phyloP scores from a whole-genome alignment of 1,284 basidiomycete species.

The Porogramme epimiltina region DNA sequence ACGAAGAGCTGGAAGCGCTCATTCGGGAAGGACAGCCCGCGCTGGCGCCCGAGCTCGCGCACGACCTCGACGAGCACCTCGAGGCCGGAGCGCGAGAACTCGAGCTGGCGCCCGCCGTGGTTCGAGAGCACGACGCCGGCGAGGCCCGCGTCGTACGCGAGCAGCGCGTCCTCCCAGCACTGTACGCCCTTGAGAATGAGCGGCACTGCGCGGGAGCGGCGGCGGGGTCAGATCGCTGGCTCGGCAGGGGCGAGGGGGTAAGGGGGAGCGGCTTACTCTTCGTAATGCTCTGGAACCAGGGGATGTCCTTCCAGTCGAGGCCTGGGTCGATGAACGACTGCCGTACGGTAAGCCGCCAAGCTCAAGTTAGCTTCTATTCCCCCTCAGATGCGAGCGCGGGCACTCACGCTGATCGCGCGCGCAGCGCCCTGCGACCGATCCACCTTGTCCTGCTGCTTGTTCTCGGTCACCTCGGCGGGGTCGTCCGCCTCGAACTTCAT shows the following conservation, averaged over 20 bases:
- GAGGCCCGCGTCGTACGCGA: slow-evolving; percentile 83
- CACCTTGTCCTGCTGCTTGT: slow-evolving; percentile 55
- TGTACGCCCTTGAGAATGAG: slow-evolving; percentile 93
- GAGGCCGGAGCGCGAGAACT: slow-evolving; percentile 89
- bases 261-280: slow-evolving; percentile 54
- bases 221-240: not conserved
- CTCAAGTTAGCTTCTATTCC: not conserved
- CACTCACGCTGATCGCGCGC: slow-evolving; percentile 84
- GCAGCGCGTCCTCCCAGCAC: slow-evolving; percentile 91
- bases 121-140: slow-evolving; percentile 90
- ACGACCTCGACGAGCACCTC: slow-evolving; percentile 92
- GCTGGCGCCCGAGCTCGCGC: slow-evolving; percentile 65
- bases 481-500: slow-evolving; percentile 92
- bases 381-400: not conserved
- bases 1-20: slow-evolving; percentile 85
- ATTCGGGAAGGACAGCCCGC: slow-evolving; percentile 61
- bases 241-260: not conserved
- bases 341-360: not conserved
- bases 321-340: slow-evolving; percentile 94
- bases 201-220: slow-evolving; percentile 64
- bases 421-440: slow-evolving; percentile 92
- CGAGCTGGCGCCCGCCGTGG: slow-evolving; percentile 91
- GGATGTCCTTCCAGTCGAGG: slow-evolving; percentile 84
- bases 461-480: slow-evolving; percentile 62
- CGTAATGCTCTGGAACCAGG: slow-evolving; percentile 89